Evolutionary conservation across 768 basidiomycete species (phyloP).

Genomic region (Lactifluus pinguis): DNA sequence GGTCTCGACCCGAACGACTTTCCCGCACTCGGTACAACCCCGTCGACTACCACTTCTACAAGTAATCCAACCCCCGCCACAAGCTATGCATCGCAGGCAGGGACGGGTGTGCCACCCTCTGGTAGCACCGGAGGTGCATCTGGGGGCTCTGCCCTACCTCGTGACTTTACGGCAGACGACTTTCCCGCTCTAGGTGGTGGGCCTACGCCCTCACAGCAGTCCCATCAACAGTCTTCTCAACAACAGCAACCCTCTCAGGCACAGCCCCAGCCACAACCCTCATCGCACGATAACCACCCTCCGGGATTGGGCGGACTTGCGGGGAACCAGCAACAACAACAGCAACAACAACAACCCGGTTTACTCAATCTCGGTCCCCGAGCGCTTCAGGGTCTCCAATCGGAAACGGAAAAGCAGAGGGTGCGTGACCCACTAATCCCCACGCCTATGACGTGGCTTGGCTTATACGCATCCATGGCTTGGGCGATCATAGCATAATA

Average conservation of each 20-base stretch:
- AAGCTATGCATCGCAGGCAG: conserved; percentile 79
- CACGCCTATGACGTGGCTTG: conserved; percentile 9
- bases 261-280: conserved; percentile 25
- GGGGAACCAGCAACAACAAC: conserved; percentile 42
- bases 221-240: conserved; percentile 24
- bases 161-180: conserved; percentile 81
- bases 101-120: conserved; percentile 47
- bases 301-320: conserved; percentile 69
- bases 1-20: conserved; percentile 82
- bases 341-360: conserved; percentile 37
- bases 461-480: not conserved
- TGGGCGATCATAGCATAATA: conserved; percentile 26
- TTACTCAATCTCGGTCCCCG: conserved; percentile 48
- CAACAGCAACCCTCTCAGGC: conserved; percentile 22
- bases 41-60: conserved; percentile 31
- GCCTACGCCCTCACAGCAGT: conserved; percentile 35
- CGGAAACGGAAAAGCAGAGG: conserved; percentile 60
- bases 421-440: conserved; percentile 35
- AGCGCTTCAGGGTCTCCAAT: conserved; percentile 36
- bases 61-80: conserved; percentile 35
- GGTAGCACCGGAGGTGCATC: conserved; percentile 26
- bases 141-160: conserved; percentile 34
- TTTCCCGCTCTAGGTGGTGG: conserved; percentile 80
- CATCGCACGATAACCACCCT: conserved; percentile 40
- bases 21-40: conserved; percentile 70